Conservation (phyloP, 2,329 filamentous ascomycete species). For the Teratosphaeria pseudoeucalypti region DNA sequence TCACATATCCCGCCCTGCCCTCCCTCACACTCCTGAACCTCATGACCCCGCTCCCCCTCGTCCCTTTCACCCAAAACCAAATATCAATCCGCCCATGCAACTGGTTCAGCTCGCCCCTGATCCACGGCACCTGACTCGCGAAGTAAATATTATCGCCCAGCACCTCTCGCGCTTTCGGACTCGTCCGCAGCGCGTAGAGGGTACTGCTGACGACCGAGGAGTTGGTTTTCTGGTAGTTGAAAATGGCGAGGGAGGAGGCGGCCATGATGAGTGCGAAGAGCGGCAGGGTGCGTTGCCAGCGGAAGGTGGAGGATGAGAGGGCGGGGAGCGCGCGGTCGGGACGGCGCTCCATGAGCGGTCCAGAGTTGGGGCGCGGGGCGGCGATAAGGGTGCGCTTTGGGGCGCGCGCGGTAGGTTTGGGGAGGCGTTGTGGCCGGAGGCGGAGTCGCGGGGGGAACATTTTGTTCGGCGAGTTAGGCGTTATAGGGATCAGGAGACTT, state of each 20-base stretch:
- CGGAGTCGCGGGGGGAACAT: neutral
- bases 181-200: constrained; percentile 83
- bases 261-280: constrained; percentile 67
- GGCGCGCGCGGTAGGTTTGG: constrained; percentile 2
- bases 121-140: constrained; percentile 39
- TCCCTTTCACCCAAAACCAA: constrained; percentile 75
- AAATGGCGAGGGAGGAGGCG: constrained; percentile 70
- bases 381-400: constrained; percentile 36
- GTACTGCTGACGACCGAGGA: constrained; percentile 69
- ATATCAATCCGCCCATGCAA: constrained; percentile 86
- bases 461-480: neutral
- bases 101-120: constrained; percentile 69
- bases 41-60: constrained; percentile 59
- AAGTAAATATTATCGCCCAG: constrained; percentile 62
- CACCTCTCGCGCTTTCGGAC: constrained; percentile 58
- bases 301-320: constrained; percentile 21
- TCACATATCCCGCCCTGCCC: constrained; percentile 49
- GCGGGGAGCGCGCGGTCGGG: constrained; percentile 43
- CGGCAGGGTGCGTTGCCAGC: constrained; percentile 55
- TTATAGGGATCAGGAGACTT: neutral
- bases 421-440: neutral
- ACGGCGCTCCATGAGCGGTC: constrained; percentile 42
- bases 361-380: constrained; percentile 39
- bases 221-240: constrained; percentile 98
- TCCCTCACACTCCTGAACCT: constrained; percentile 67